Conservation (phyloP, 805 yeast species). For the Hermanozyma aechmeae region DNA sequence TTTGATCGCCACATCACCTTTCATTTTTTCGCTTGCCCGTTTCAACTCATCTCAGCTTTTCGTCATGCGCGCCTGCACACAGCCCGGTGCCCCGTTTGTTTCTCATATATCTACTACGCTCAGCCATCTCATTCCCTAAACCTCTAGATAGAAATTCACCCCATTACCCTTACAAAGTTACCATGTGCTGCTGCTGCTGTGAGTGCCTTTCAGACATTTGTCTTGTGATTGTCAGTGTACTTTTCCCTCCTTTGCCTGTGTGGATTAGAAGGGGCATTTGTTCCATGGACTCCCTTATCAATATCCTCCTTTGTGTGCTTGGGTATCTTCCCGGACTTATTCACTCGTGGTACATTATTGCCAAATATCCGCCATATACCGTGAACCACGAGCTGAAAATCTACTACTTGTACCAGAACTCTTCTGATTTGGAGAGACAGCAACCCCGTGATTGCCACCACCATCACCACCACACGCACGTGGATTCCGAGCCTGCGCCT, state of each 20-base stretch:
- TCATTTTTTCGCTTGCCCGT: too few relatives aligned
- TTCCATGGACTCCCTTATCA: constrained; percentile 40
- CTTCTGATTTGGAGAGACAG: constrained; percentile 26
- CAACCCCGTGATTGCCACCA: constrained; percentile 8
- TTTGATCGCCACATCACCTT: too few relatives aligned
- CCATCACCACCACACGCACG: constrained; percentile 16
- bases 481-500: constrained; percentile 5
- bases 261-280: constrained; percentile 55
- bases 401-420: constrained; percentile 21
- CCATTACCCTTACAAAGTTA: neutral
- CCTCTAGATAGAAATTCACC: too few relatives aligned
- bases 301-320: constrained; percentile 33
- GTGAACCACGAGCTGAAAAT: constrained; percentile 16
- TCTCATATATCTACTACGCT: too few relatives aligned
- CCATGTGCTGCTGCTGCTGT: constrained; percentile 10
- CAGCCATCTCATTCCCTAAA: too few relatives aligned
- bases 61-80: too few relatives aligned
- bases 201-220: constrained; percentile 41
- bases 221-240: constrained; percentile 48
- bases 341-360: constrained; percentile 42
- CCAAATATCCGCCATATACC: constrained; percentile 34
- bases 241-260: constrained; percentile 72
- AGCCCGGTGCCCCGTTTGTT: too few relatives aligned
- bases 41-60: too few relatives aligned
- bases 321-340: constrained; percentile 45